A percentile compares a stretch with the other conserved stretches of the same genome.
These are phyloP conservation scores for Bacidia gigantensis DNA, from an alignment of 495 filamentous ascomycete genomes.

Conservation along the genomic window DNA sequence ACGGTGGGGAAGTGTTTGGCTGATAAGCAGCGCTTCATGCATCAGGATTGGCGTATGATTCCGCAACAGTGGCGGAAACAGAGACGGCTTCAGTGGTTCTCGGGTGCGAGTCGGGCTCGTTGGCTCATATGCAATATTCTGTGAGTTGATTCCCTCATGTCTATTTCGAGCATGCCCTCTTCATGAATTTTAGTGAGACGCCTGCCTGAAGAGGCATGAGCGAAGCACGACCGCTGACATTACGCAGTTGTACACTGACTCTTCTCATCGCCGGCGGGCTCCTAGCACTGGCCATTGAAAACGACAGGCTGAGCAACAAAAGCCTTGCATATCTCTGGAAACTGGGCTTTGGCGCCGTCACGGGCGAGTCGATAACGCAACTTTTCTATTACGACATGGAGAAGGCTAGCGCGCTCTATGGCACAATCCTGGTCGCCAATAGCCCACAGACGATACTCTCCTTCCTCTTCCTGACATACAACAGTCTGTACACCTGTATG, in stretches of 20 bases:
- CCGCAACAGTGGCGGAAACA: neutral
- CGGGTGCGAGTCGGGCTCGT: constrained; percentile 7
- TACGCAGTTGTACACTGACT: neutral
- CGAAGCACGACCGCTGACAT: neutral
- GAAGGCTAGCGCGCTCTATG: constrained; percentile 8
- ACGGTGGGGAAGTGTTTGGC: constrained; percentile 24
- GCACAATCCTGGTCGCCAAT: constrained; percentile 25
- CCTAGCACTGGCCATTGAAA: neutral
- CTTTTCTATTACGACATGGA: constrained; percentile 8
- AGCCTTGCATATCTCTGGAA: neutral
- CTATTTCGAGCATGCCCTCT: neutral
- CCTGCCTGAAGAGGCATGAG: too few species aligned
- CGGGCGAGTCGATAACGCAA: neutral
- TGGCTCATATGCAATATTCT: constrained; percentile 15
- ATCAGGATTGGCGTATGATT: neutral
- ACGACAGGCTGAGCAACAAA: constrained; percentile 7
- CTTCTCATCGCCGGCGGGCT: neutral
- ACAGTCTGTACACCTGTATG: constrained; percentile 30
- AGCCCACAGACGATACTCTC: constrained; percentile 31
- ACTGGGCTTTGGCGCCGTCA: neutral
- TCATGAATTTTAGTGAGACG: too few species aligned
- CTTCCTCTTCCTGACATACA: constrained; percentile 29
- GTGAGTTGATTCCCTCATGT: neutral
- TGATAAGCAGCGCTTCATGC: constrained; percentile 15
- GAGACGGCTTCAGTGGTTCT: constrained; percentile 7